These are phyloP conservation scores for Dioscorea zingiberensis DNA, from an alignment of 106 monocot species.

Conservation along the genomic window DNA sequence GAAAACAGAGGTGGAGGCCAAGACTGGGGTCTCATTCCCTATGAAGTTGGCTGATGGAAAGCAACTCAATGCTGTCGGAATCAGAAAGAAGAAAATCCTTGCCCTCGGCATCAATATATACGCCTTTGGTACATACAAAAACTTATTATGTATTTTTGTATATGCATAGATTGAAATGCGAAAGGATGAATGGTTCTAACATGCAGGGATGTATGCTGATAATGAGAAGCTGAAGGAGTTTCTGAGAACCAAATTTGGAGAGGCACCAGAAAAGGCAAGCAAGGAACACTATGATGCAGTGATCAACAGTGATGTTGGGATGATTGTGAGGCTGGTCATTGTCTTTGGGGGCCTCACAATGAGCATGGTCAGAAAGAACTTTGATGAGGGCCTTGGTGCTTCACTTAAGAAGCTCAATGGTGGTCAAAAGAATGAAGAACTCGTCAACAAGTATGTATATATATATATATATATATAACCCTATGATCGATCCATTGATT, in stretches of 20 bases:
- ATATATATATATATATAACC: background rate
- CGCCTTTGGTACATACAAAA: conserved; percentile 38
- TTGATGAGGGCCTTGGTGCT: conserved; percentile 48
- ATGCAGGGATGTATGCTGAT: conserved; percentile 55
- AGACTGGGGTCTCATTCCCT: conserved; percentile 46
- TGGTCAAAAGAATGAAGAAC: conserved; percentile 35
- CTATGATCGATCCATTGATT: no score
- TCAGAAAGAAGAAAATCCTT: conserved; percentile 45
- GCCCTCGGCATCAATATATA: conserved; percentile 44
- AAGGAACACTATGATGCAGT: conserved; percentile 48
- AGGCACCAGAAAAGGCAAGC: conserved; percentile 24
- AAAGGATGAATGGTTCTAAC: background rate
- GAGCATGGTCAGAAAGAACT: conserved; percentile 50
- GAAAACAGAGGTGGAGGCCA: conserved; percentile 32
- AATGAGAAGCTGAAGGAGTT: conserved; percentile 34
- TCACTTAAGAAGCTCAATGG: conserved; percentile 54
- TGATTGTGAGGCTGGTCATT: conserved; percentile 51
- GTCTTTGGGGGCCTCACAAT: conserved; percentile 41
- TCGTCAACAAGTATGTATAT: conserved; percentile 36
- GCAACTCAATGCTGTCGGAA: conserved; percentile 26
- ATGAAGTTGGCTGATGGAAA: conserved; percentile 36
- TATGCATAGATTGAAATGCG: no score
- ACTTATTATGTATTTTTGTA: no score
- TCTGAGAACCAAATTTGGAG: conserved; percentile 28
- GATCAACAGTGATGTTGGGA: conserved; percentile 37